Evolutionary conservation across 352 stramenopile species (phyloP), one percentile per base, ranked within the genome.

Genomic region (Pythium brassicae): DNA sequence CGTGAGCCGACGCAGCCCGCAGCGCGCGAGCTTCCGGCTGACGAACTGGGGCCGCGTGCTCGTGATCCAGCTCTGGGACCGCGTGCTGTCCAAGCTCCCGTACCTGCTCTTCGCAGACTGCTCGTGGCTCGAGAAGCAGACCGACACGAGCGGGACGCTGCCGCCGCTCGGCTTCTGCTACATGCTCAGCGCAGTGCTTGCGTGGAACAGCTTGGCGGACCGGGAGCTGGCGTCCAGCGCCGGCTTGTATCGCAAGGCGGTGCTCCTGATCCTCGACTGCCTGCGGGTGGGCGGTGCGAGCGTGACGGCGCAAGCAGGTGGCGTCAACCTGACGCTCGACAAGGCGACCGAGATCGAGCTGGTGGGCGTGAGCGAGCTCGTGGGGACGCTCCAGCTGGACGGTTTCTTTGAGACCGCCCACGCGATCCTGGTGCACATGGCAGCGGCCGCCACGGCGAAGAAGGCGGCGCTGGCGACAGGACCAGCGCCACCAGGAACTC

Each of bases 51-150:
- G 78, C 17, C 55, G 49, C 4, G 68, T 68, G 25, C 14, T 77
- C 19, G n/a, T 85, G 46, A 50, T 56, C 9, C 54, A 72, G 14
- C 57, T 89, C 9, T 89, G 78, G 78, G 59, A 72, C 19, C 45
- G 66, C 7, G 54, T 71, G 29, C 64, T 89, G 8, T 72, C 71
- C 49, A 77, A 72, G 57, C 39, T 89, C 11, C 74, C 74, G 55
- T 78, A 83, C 29, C 49, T 77, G 29, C 72, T 86, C 55, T 83
- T 85, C 22, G 62, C 71, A 8, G 78, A 89, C n/a, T 89, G 76
- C 57, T 65, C 66, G n/a, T 89, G 78, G 78, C 74, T 89, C 17
- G 76, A 88, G 29, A 65, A 82, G 26, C 74, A 86, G 50, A 71
- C 58, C 6, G 53, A 59, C 19, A 70, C 29, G 12, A 29, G 64